A percentile compares a stretch with the other conserved stretches of the same genome.
Conservation (phyloP, 345 rosid genomes). For the Anastatica hierochuntica region DNA sequence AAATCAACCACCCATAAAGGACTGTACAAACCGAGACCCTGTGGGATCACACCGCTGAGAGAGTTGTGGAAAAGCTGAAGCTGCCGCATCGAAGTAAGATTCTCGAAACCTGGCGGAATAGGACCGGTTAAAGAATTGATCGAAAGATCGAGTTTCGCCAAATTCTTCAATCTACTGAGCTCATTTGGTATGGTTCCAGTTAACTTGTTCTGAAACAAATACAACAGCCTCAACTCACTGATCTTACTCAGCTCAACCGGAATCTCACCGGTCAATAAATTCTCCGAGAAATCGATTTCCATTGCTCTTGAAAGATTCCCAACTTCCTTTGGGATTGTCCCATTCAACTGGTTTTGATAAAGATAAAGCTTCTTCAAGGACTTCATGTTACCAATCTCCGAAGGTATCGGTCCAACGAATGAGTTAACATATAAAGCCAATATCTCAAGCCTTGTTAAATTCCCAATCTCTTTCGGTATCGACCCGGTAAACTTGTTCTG, state of each 20-base stretch:
- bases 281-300: conserved; percentile 90
- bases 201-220: conserved; percentile 73
- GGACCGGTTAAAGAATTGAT: conserved; percentile 65
- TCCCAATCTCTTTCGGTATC: conserved; percentile 70
- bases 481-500: conserved; percentile 53
- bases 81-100: conserved; percentile 53
- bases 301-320: conserved; percentile 59
- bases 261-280: conserved; percentile 56
- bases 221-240: conserved; percentile 45
- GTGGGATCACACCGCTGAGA: conserved; percentile 64
- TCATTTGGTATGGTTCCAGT: conserved; percentile 69
- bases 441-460: conserved; percentile 42
- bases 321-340: conserved; percentile 71
- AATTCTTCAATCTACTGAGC: conserved; percentile 52
- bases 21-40: conserved; percentile 55
- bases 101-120: conserved; percentile 62
- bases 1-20: conserved; percentile 82
- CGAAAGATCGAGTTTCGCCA: conserved; percentile 77
- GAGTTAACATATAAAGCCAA: conserved; percentile 69
- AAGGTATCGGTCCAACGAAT: conserved; percentile 58
- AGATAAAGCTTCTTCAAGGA: conserved; percentile 59
- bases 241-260: conserved; percentile 64
- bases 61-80: conserved; percentile 82
- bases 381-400: conserved; percentile 63
- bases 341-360: conserved; percentile 72